Conservation (phyloP, 192 early-diverging fungal species). For the Dispira simplex region DNA sequence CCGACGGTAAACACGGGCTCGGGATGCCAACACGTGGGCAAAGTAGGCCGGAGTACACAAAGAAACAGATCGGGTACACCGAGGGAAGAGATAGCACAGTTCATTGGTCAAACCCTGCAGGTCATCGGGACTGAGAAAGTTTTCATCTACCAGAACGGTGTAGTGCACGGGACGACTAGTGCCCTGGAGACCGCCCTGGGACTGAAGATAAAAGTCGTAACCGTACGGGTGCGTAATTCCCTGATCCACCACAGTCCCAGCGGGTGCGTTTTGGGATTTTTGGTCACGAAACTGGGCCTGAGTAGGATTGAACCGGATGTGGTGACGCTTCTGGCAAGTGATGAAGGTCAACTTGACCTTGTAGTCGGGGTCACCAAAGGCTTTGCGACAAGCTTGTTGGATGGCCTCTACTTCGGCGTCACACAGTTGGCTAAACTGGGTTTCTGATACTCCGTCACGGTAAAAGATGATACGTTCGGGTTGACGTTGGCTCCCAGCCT, state of each 20-base stretch:
- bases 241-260: slow-evolving; percentile 69
- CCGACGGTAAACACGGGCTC: slow-evolving; percentile 62
- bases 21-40: slow-evolving; percentile 72
- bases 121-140: slow-evolving; percentile 56
- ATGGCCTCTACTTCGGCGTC: slow-evolving; percentile 61
- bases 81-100: slow-evolving; percentile 79
- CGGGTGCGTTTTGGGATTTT: slow-evolving; percentile 58
- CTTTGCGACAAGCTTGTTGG: slow-evolving; percentile 27
- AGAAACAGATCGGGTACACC: slow-evolving; percentile 75
- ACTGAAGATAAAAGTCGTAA: slow-evolving; percentile 82
- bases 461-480: slow-evolving; percentile 72
- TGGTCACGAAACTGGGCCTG: slow-evolving; percentile 40
- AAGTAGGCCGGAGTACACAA: slow-evolving; percentile 87
- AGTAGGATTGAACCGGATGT: slow-evolving; percentile 57
- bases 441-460: slow-evolving; percentile 83
- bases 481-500: slow-evolving; percentile 30
- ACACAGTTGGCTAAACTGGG: slow-evolving; percentile 65
- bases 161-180: slow-evolving; percentile 88
- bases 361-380: slow-evolving; percentile 47
- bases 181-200: slow-evolving; percentile 84
- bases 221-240: slow-evolving; percentile 59
- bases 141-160: slow-evolving; percentile 78
- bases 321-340: slow-evolving; percentile 68
- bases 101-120: slow-evolving; percentile 81
- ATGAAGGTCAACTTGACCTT: slow-evolving; percentile 56